Conservation (phyloP, 495 filamentous ascomycete species). For the Amphirosellinia nigrospora region DNA sequence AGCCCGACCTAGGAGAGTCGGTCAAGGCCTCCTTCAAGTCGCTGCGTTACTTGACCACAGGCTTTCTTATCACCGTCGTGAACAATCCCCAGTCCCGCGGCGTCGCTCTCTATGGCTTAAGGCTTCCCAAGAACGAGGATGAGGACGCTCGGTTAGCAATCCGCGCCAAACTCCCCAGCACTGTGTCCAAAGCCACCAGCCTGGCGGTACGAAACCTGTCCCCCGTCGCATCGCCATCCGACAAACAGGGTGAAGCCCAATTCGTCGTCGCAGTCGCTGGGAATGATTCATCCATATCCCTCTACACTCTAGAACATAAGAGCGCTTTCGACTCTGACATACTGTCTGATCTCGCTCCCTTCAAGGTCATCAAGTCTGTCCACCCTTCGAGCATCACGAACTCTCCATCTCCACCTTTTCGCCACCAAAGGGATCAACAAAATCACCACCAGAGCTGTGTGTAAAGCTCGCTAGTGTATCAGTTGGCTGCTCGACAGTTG, state of each 20-base stretch:
- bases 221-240: constrained; percentile 51
- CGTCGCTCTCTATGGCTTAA: constrained; percentile 58
- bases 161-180: constrained; percentile 48
- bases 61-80: constrained; percentile 70
- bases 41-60: constrained; percentile 77
- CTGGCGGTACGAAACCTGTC: constrained; percentile 74
- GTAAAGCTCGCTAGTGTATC: constrained; percentile 81
- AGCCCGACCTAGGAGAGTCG: constrained; percentile 57
- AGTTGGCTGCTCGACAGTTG: constrained; percentile 82
- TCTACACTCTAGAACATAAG: constrained; percentile 73
- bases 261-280: constrained; percentile 82
- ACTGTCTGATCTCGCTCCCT: constrained; percentile 61
- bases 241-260: constrained; percentile 65
- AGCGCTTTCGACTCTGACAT: constrained; percentile 53
- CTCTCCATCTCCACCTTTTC: constrained; percentile 76
- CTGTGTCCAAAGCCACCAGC: constrained; percentile 62
- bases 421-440: constrained; percentile 54
- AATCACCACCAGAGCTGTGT: constrained; percentile 61
- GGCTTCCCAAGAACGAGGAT: constrained; percentile 49
- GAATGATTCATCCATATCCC: constrained; percentile 78
- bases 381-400: constrained; percentile 88
- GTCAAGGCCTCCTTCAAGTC: constrained; percentile 64
- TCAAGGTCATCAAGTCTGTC: constrained; percentile 71
- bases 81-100: constrained; percentile 56
- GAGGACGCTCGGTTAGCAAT: constrained; percentile 51